Evolutionary conservation across 2,329 filamentous ascomycete species (phyloP), one percentile per base, ranked within the genome.

Genomic region (Bipolaris zeicola): DNA sequence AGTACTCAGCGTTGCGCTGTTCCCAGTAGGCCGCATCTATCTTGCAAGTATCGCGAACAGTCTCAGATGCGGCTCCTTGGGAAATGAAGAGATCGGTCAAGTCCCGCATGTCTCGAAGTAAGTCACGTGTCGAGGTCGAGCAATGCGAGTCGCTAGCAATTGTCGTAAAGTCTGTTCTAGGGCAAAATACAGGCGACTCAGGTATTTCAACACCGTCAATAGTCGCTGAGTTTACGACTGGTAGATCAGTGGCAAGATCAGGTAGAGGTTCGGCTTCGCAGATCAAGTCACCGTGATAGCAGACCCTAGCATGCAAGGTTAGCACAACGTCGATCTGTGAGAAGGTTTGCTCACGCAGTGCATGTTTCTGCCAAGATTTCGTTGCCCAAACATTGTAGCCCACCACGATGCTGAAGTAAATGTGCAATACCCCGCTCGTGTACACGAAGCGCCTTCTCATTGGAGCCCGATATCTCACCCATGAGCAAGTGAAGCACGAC

Each of bases 101-200:
- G 26, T 74, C 63, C 26, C 65, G 67, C 65, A 76, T 72, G 33
- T 74, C 68, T 47, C 57, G 58, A 3, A 76, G 48, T 6, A 77
- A 42, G 0, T 67, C 61, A 26, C 60, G 64, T 0, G 68, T 74
- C 14, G 36, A 43, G 13, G 34, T 14, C 5, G 65, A 67, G 54
- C 73, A 76, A 10, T 42, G 44, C 6, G 57, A 34, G 24, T 69
- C 68, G 8, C 58, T 55, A 20, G 53, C 11, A 13, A 72, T 58
- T 0, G 65, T 68, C 7, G 47, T 34, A 43, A 74, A 68, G 1
- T 68, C 54, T 18, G 26, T 16, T 16, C 61, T 63, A 1, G 67
- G 69, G 37, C 67, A 69, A 48, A 70, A 76, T 7, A 76, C 48
- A 1, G 74, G 75, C 3, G 74, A 76, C 45, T 76, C 71, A 13